phyloP scores from a whole-genome alignment of 2,329 filamentous ascomycete species.

The Venturia carpophila region DNA sequence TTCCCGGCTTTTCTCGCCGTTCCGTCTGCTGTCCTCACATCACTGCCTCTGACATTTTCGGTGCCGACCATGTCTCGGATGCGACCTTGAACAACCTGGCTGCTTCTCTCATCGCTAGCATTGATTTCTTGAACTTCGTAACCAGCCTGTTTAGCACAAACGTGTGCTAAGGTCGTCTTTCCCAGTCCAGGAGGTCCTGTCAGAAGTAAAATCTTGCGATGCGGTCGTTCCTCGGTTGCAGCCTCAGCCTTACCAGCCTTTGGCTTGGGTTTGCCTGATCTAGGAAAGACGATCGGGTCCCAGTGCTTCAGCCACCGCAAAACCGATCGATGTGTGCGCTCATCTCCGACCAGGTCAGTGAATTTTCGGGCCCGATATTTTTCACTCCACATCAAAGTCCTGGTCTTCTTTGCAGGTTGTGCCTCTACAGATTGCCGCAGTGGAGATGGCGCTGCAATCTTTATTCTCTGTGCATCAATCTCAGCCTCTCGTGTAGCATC shows the following conservation, averaged over 20 bases:
- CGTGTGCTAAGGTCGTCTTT: conserved; percentile 93
- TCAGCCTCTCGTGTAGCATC: conserved; percentile 54
- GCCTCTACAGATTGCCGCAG: conserved; percentile 20
- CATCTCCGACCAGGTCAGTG: conserved; percentile 88
- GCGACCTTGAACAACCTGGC: conserved; percentile 79
- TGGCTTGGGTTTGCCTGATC: conserved; percentile 53
- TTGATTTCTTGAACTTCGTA: conserved; percentile 98
- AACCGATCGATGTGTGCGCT: conserved; percentile 83
- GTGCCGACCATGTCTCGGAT: conserved; percentile 90
- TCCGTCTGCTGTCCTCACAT: conserved; percentile 44
- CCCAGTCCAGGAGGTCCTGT: conserved; percentile 89
- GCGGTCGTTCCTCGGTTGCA: conserved; percentile 62
- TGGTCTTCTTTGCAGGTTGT: conserved; percentile 26
- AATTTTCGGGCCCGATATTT: conserved; percentile 93
- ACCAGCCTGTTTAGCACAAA: conserved; percentile 88
- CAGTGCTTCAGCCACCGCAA: conserved; percentile 89
- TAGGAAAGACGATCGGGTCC: conserved; percentile 88
- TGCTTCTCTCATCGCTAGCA: conserved; percentile 88
- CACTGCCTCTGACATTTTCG: conserved; percentile 75
- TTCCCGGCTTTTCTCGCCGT: conserved; percentile 65
- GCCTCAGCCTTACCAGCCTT: conserved; percentile 31
- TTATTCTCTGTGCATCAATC: conserved; percentile 26
- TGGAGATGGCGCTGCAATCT: conserved; percentile 28
- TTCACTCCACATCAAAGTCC: conserved; percentile 79
- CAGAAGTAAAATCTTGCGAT: conserved; percentile 81